A percentile compares a stretch with the other conserved stretches of the same genome.
Evolutionary conservation across 352 stramenopile species (phyloP).

Genomic region (Pythium graminicola): DNA sequence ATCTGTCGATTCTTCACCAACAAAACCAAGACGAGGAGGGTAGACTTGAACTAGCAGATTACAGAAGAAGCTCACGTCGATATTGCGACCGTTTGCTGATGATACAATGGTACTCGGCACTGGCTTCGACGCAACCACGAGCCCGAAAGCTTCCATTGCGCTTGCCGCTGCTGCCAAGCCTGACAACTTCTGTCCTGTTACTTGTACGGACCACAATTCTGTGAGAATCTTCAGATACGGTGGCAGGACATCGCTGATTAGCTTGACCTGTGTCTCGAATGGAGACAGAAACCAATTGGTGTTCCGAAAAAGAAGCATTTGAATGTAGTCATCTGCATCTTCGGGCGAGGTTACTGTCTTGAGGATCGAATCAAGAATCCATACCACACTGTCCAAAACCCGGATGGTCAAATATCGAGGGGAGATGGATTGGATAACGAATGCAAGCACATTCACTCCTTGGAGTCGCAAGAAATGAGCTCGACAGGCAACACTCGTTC

Average conservation of each 20-base stretch:
- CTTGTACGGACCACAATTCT: slow-evolving; percentile 18
- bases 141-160: slow-evolving; percentile 23
- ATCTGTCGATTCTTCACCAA: slow-evolving; percentile 14
- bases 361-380: slow-evolving; percentile 55
- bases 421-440: slow-evolving; percentile 67
- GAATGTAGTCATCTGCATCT: slow-evolving; percentile 40
- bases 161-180: slow-evolving; percentile 12
- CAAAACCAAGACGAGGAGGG: slow-evolving; percentile 21
- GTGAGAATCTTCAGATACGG: slow-evolving; percentile 53
- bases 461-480: slow-evolving; percentile 66
- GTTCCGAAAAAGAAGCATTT: slow-evolving; percentile 69
- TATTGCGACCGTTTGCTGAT: slow-evolving; percentile 11
- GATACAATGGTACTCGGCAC: neutral
- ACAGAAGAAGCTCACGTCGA: slow-evolving; percentile 76
- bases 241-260: slow-evolving; percentile 54
- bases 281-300: slow-evolving; percentile 73
- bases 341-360: slow-evolving; percentile 27
- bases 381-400: slow-evolving; percentile 54
- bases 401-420: slow-evolving; percentile 58
- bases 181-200: slow-evolving; percentile 4
- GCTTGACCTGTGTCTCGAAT: slow-evolving; percentile 66
- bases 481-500: slow-evolving; percentile 49
- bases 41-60: slow-evolving; percentile 71
- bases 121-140: neutral
- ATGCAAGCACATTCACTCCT: slow-evolving; percentile 69